Evolutionary conservation across 768 basidiomycete genomes (phyloP).

Genomic region (Neoboletus magnificus): DNA sequence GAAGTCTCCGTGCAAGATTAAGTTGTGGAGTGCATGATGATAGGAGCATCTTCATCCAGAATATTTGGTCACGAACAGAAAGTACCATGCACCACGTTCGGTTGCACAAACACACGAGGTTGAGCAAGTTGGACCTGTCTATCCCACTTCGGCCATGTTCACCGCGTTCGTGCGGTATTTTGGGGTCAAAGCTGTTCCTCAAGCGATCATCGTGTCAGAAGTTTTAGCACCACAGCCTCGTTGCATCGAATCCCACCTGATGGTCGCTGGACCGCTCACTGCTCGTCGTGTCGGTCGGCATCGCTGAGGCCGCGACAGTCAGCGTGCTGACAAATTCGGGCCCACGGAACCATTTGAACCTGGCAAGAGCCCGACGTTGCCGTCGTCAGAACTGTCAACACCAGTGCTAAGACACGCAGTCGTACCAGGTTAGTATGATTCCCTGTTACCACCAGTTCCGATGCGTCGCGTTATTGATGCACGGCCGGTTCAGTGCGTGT

Average conservation of each 20-base stretch:
- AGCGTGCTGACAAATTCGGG: conserved; percentile 15
- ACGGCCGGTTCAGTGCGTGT: conserved; percentile 6
- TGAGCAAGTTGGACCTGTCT: background rate
- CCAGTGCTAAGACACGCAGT: background rate
- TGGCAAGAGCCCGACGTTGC: background rate
- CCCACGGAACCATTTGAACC: background rate
- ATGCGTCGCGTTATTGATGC: conserved; percentile 25
- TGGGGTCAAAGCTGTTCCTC: conserved; percentile 8
- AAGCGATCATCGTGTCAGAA: conserved; percentile 1
- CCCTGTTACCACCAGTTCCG: conserved; percentile 8
- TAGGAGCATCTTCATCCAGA: background rate
- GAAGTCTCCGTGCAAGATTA: background rate
- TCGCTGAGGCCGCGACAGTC: background rate
- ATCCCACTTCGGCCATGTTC: background rate
- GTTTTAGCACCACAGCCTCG: conserved; percentile 16
- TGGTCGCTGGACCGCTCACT: conserved; percentile 2
- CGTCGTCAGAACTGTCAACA: background rate
- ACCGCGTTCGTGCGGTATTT: conserved; percentile 6
- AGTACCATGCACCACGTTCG: background rate
- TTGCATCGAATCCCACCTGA: conserved; percentile 5
- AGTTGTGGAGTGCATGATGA: background rate
- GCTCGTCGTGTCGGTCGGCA: background rate
- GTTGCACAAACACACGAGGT: background rate
- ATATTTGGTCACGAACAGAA: background rate
- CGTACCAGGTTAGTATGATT: conserved; percentile 9